A percentile compares a stretch with the other conserved stretches of the same genome.
Evolutionary conservation across 495 filamentous ascomycete genomes (phyloP).

Genomic region (Chaetomium cochliodes): DNA sequence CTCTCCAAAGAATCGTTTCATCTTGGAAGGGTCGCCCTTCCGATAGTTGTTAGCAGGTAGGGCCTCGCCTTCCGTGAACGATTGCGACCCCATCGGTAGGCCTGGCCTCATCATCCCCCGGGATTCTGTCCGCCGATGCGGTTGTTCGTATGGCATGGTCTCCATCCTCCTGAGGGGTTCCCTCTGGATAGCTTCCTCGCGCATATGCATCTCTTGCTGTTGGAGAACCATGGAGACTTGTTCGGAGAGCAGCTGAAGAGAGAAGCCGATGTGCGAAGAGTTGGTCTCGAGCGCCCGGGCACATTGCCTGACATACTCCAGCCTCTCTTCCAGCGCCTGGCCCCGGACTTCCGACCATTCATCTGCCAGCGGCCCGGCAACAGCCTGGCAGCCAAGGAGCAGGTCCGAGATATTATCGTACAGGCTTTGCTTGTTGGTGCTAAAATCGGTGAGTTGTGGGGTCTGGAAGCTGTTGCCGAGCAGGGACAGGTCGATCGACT

Average conservation of each 20-base stretch:
- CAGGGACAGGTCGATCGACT: conserved; percentile 80
- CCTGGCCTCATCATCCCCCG: conserved; percentile 41
- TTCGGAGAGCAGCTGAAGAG: conserved; percentile 81
- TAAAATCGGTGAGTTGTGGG: conserved; percentile 83
- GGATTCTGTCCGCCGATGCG: conserved; percentile 51
- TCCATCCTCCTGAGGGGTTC: conserved; percentile 46
- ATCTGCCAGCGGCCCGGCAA: conserved; percentile 85
- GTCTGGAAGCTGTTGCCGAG: conserved; percentile 74
- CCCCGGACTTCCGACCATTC: conserved; percentile 94
- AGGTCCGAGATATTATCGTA: conserved; percentile 93
- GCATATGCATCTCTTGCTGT: conserved; percentile 42
- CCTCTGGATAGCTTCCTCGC: conserved; percentile 41
- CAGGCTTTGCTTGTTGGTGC: conserved; percentile 81
- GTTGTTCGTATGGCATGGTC: conserved; percentile 45
- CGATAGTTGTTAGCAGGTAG: conserved; percentile 48
- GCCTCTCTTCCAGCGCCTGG: conserved; percentile 83
- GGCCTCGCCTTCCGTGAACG: conserved; percentile 64
- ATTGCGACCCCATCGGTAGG: conserved; percentile 56
- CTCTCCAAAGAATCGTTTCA: conserved; percentile 86
- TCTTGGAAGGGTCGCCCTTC: conserved; percentile 73
- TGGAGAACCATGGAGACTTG: conserved; percentile 57
- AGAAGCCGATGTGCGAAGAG: conserved; percentile 83
- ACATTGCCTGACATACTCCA: conserved; percentile 73
- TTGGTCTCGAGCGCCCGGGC: conserved; percentile 78
- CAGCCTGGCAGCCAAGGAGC: conserved; percentile 77